Base-by-base conservation (phyloP, 2,329 filamentous ascomycete species). In the Metarhizium rileyi region DNA sequence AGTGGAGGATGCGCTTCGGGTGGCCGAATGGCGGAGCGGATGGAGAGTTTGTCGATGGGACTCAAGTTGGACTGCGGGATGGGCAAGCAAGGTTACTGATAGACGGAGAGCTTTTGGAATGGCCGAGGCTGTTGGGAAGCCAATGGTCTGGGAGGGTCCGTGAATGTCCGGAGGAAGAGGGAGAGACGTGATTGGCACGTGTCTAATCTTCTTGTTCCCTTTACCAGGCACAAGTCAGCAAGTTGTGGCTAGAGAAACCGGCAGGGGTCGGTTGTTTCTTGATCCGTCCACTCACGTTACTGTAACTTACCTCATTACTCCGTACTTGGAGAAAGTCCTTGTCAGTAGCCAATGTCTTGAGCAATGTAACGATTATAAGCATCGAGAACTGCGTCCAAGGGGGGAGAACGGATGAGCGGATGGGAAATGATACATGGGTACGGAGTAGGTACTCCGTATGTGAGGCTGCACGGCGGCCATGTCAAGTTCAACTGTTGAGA, bases 141-240 rank as follows among this genome's bases (percentile, higher is more conserved):
- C 26, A 8, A 27, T 10, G 26, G 23, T 16, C 5, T 7, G 36
- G 8, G 20, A 5, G n/a, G 44, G 27, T 45, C 33, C 45, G 35
- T 47, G 35, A 47, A n/a, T 47, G 45, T 23, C 45, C 45, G 45
- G 44, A 43, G 41, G n/a, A n/a, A 27, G 41, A 6, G 20, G 20
- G 41, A 27, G n/a, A 18, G n/a, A 26, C 8, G 22, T 26, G 25
- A 8, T 26, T 30, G 28, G 45, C 45, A 47, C 45, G 45, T 47
- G 45, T 47, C 27, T 47, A n/a, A n/a, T n/a, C n/a, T n/a, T n/a
- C n/a, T n/a, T n/a, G n/a, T n/a, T n/a, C n/a, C n/a, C n/a, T 28
- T 46, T 27, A 5, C 40, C 40, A 42, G 40, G 40, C 40, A 36
- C 33, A 36, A 18, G 33, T 36, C n/a, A 36, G 33, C n/a, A 16